phyloP scores from a whole-genome alignment of 768 basidiomycete genomes.

The Asterophora lycoperdoides region DNA sequence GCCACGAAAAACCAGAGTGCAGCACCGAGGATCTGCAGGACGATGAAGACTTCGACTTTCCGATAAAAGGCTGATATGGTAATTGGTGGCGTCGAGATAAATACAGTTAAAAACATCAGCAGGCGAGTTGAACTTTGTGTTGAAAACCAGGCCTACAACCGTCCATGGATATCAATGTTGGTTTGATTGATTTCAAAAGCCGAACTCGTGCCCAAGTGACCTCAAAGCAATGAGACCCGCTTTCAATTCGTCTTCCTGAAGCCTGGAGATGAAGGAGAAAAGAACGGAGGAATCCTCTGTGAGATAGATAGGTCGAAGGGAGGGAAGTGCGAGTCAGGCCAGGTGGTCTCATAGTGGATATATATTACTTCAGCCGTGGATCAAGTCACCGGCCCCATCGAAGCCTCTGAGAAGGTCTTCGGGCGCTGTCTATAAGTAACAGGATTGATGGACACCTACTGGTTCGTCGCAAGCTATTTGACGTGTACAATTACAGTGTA shows the following conservation, averaged over 20 bases:
- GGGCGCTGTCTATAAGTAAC: too few species aligned
- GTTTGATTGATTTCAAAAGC: neutral
- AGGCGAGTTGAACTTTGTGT: too few species aligned
- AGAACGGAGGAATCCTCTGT: neutral
- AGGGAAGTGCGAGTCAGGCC: neutral
- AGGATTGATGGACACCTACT: too few species aligned
- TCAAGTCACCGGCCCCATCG: slow-evolving; percentile 2
- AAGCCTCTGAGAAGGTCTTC: neutral
- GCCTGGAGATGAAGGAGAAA: slow-evolving; percentile 1
- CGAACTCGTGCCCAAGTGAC: slow-evolving; percentile 2
- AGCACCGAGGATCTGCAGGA: slow-evolving; percentile 27
- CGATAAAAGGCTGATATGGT: neutral
- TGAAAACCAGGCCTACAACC: slow-evolving; percentile 4
- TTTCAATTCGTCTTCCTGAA: slow-evolving; percentile 9
- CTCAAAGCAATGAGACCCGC: slow-evolving; percentile 4
- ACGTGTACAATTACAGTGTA: too few species aligned
- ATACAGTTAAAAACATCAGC: too few species aligned
- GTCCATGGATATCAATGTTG: neutral
- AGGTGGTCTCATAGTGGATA: slow-evolving; percentile 1
- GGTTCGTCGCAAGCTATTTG: too few species aligned
- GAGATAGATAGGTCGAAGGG: neutral
- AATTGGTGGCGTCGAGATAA: neutral
- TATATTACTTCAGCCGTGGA: neutral
- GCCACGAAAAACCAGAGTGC: slow-evolving; percentile 22
- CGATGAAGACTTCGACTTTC: slow-evolving; percentile 24